phyloP scores from a whole-genome alignment of 2,329 filamentous ascomycete genomes.

The Sclerotinia glacialis region DNA sequence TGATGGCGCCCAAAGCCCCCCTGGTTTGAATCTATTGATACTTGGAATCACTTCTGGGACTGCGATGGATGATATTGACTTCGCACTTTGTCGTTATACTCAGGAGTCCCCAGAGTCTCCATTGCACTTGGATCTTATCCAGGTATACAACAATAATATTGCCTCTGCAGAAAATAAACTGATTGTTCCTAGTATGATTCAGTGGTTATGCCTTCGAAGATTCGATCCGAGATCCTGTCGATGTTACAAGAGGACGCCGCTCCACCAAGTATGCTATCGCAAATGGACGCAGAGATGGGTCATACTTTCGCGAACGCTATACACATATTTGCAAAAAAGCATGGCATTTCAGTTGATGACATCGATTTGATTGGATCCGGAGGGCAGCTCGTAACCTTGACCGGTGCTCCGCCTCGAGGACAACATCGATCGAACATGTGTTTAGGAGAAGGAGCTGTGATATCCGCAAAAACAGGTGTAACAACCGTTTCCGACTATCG shows the following conservation, averaged over 20 bases:
- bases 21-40: slow-evolving; percentile 36
- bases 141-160: slow-evolving; percentile 28
- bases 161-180: not conserved
- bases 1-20: slow-evolving; percentile 25
- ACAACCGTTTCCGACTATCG: slow-evolving; percentile 40
- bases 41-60: slow-evolving; percentile 38
- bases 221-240: slow-evolving; percentile 37
- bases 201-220: slow-evolving; percentile 39
- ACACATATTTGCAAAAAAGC: slow-evolving; percentile 38
- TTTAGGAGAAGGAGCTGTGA: slow-evolving; percentile 39
- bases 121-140: slow-evolving; percentile 35
- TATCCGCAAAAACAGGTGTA: slow-evolving; percentile 39
- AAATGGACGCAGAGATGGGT: slow-evolving; percentile 40
- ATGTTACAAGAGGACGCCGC: slow-evolving; percentile 39
- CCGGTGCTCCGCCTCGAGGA: slow-evolving; percentile 35
- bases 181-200: slow-evolving; percentile 36
- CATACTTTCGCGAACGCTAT: slow-evolving; percentile 39
- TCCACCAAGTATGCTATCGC: slow-evolving; percentile 39
- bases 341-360: slow-evolving; percentile 37
- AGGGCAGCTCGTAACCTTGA: slow-evolving; percentile 37
- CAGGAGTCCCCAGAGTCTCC: slow-evolving; percentile 38
- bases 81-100: slow-evolving; percentile 38
- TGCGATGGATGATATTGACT: slow-evolving; percentile 40
- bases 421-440: slow-evolving; percentile 40
- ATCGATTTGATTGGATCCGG: slow-evolving; percentile 39